These are phyloP conservation scores for Coleophoma cylindrospora DNA, from an alignment of 2,329 filamentous ascomycete species.

Conservation along the genomic window DNA sequence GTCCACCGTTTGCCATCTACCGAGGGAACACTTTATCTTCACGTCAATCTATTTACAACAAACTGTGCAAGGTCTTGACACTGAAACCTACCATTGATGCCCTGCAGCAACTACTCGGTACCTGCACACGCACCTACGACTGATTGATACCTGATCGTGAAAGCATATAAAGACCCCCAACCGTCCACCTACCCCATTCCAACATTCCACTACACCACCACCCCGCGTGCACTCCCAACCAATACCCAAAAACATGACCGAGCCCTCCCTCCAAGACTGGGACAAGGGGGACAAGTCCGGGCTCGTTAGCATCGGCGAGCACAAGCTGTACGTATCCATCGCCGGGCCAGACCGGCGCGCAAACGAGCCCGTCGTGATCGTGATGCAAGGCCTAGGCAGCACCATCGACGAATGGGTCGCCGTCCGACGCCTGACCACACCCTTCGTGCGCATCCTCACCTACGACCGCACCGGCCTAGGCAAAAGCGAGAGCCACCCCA, in stretches of 20 bases:
- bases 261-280: neutral
- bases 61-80: too few species aligned
- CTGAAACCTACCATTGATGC: too few species aligned
- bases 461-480: constrained; percentile 22
- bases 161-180: too few species aligned
- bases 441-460: constrained; percentile 14
- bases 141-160: too few species aligned
- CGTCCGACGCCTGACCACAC: constrained; percentile 14
- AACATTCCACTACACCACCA: too few species aligned
- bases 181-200: too few species aligned
- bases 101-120: too few species aligned
- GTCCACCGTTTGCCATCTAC: too few species aligned
- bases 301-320: constrained; percentile 15
- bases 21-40: too few species aligned
- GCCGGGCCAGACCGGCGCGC: constrained; percentile 17
- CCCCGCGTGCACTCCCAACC: too few species aligned
- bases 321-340: constrained; percentile 14
- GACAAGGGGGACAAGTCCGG: constrained; percentile 2
- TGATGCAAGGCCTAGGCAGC: constrained; percentile 18
- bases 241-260: neutral
- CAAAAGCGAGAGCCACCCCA: constrained; percentile 9
- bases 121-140: too few species aligned
- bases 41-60: too few species aligned
- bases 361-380: constrained; percentile 14
- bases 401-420: constrained; percentile 18